These are phyloP conservation scores for Jaltomata sinuosa DNA, from an alignment of 257 asterid species.

Conservation along the genomic window DNA sequence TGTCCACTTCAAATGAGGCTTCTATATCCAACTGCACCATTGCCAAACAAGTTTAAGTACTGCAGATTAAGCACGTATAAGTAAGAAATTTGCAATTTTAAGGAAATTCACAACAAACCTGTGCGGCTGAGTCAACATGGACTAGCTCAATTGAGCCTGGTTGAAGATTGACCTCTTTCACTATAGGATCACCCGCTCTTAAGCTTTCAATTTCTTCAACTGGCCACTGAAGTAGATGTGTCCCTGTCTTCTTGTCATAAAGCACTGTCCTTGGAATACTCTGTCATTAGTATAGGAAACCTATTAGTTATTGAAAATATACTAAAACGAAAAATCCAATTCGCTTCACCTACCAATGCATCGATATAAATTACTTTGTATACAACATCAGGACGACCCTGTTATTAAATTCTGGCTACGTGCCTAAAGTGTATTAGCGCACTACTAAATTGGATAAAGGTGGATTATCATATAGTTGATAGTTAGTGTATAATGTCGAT, in stretches of 20 bases:
- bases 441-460: not conserved
- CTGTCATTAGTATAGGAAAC: conserved; percentile 10
- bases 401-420: not conserved
- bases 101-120: conserved; percentile 25
- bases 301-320: not conserved
- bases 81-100: not conserved
- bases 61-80: not conserved
- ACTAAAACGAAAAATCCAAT: not conserved
- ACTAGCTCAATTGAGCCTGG: conserved; percentile 70
- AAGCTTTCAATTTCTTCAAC: conserved; percentile 70
- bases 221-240: conserved; percentile 76
- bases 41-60: not conserved
- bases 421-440: not conserved
- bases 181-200: conserved; percentile 36
- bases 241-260: conserved; percentile 49
- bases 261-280: conserved; percentile 67
- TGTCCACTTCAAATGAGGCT: conserved; percentile 49
- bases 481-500: not conserved
- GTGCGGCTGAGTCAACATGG: conserved; percentile 36
- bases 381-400: not conserved
- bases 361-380: not conserved
- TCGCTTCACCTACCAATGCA: not conserved
- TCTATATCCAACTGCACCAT: conserved; percentile 52
- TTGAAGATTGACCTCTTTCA: conserved; percentile 36
- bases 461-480: not conserved